Evolutionary conservation across 2,329 filamentous ascomycete species (phyloP), one percentile per base, ranked within the genome.

Genomic region (Pyrenophora graminea): DNA sequence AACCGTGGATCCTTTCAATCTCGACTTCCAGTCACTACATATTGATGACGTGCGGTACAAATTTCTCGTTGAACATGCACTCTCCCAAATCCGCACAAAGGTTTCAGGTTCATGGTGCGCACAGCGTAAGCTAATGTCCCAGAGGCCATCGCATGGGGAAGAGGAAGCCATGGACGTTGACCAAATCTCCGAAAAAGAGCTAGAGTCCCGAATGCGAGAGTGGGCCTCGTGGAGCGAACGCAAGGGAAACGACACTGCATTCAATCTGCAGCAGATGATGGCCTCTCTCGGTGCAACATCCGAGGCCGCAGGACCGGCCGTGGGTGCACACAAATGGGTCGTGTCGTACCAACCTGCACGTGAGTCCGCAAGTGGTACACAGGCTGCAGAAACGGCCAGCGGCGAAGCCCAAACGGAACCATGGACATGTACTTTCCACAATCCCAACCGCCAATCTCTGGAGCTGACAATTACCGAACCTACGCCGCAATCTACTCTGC

Each of bases 41-140:
- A 42, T 46, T 23, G 48, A 51, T 12, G 48, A 51, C 15, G 17
- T 18, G 37, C 42, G 42, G 32, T 76, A 77, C 59, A 69, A 61
- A 36, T 36, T 44, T 3, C 10, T 70, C 6, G 75, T 83, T 18
- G 47, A 69, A 27, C 53, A 68, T 39, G 78, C 77, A 3, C 61
- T 67, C 79, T 40, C 51, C 51, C 23, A 70, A 68, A 71, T 72
- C 25, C 53, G 51, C 7, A 43, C 59, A 15, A 59, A 67, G 38
- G 57, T 69, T 17, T 48, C 59, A 42, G 58, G 59, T 2, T 30
- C 59, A 4, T 72, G 68, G 62, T 68, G 64, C 44, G 51, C 53
- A 43, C 59, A 56, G 38, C 68, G 63, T 32, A 63, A 54, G 42
- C 30, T 69, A n/a, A 55, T 62, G 41, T 15, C 54, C 52, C 62